phyloP scores from a whole-genome alignment of 2,329 filamentous ascomycete genomes.

The Fusarium sulawesiense region DNA sequence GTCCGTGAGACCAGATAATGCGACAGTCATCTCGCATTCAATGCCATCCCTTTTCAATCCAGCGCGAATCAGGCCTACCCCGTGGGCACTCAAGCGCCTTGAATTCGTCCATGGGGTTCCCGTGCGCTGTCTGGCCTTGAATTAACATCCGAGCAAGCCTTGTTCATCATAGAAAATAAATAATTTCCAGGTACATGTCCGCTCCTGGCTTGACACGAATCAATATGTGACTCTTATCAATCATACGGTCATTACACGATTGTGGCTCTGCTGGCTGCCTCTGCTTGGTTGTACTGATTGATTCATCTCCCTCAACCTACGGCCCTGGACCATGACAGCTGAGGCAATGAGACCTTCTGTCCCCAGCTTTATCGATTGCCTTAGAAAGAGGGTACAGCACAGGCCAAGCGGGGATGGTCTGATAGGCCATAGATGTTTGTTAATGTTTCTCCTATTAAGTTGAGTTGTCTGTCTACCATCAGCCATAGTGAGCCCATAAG shows the following conservation, averaged over 20 bases:
- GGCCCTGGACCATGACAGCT: slow-evolving; percentile 26
- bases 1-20: slow-evolving; percentile 23
- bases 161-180: slow-evolving; percentile 19
- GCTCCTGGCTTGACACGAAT: slow-evolving; percentile 21
- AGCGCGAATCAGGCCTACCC: slow-evolving; percentile 29
- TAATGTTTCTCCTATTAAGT: slow-evolving; percentile 23
- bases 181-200: slow-evolving; percentile 30
- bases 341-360: slow-evolving; percentile 11
- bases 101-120: slow-evolving; percentile 35
- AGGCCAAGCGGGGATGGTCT: slow-evolving; percentile 40
- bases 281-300: slow-evolving; percentile 12
- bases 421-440: slow-evolving; percentile 35
- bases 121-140: slow-evolving; percentile 37
- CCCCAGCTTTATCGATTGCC: slow-evolving; percentile 20
- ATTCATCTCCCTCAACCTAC: slow-evolving; percentile 19
- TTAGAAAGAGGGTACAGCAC: slow-evolving; percentile 10
- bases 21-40: slow-evolving; percentile 32
- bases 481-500: slow-evolving; percentile 1
- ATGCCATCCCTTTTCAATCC: slow-evolving; percentile 18
- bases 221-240: slow-evolving; percentile 15
- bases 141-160: slow-evolving; percentile 41
- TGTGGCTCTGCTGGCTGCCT: slow-evolving; percentile 23
- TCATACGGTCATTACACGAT: slow-evolving; percentile 16
- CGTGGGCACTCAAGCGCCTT: slow-evolving; percentile 33
- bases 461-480: slow-evolving; percentile 15